phyloP scores from a whole-genome alignment of 495 filamentous ascomycete genomes.

The Podospora pseudopauciseta region DNA sequence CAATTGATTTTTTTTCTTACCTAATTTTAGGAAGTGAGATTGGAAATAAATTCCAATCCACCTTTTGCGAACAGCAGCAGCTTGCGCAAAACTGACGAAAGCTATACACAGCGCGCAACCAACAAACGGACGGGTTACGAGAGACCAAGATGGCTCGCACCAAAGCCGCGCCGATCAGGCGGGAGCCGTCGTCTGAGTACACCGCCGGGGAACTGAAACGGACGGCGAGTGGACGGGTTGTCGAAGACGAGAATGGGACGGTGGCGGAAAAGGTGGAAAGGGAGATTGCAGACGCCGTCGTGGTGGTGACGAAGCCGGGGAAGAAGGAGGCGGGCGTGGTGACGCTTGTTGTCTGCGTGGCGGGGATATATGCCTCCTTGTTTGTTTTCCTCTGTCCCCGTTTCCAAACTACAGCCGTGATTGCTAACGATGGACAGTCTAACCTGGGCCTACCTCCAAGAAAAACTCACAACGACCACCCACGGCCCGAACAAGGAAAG shows the following conservation, averaged over 20 bases:
- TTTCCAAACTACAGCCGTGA: neutral
- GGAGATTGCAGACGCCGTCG: conserved; percentile 14
- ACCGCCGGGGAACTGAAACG: conserved; percentile 34
- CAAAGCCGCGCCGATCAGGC: conserved; percentile 66
- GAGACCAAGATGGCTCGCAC: conserved; percentile 54
- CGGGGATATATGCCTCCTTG: conserved; percentile 95
- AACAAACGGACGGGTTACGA: neutral
- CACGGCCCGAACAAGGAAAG: conserved; percentile 66
- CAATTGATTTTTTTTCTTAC: conserved; percentile 3
- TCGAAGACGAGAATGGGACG: conserved; percentile 33
- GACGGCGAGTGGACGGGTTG: conserved; percentile 6
- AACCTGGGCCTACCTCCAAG: conserved; percentile 93
- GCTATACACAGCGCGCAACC: neutral
- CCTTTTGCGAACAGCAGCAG: neutral
- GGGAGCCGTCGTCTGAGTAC: conserved; percentile 63
- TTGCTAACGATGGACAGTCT: conserved; percentile 55
- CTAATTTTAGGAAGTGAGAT: too few relatives aligned
- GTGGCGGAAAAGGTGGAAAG: conserved; percentile 22
- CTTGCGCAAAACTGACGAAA: neutral
- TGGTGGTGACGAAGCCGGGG: conserved; percentile 36
- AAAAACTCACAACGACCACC: conserved; percentile 92
- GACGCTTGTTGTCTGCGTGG: conserved; percentile 81
- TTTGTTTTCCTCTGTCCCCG: conserved; percentile 42
- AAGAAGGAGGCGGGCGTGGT: conserved; percentile 53
- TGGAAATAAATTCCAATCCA: too few relatives aligned